Evolutionary conservation across 352 stramenopile species (phyloP), one percentile per base, ranked within the genome.

Genomic region (Globisporangium viniferum): DNA sequence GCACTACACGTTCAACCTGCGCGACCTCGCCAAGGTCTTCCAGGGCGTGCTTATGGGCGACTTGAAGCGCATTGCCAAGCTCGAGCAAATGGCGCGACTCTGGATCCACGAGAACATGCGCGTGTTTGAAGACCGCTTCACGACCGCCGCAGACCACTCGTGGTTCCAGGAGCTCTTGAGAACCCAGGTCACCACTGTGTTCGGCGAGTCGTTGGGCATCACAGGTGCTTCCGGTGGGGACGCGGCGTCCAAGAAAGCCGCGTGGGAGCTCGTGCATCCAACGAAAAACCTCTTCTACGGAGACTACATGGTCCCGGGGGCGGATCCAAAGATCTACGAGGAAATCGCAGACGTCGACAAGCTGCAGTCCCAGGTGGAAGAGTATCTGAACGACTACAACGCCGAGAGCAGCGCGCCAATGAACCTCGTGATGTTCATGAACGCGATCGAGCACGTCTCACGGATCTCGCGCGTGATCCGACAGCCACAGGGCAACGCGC

Each of bases 281-380:
- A 78, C 66, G 0, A 71, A 71, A 48, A 63, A 76, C 79, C 61
- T 97, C 2, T 86, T 98, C 59, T 98, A 93, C 63, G 93, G 89
- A 9, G 95, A 98, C 72, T 98, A 97, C 68, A 91, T 98, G 84
- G 79, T 97, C 0, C 91, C 91, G 18, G 93, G 93, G 5, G 92
- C 90, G 4, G 91, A 98, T 24, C 91, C 93, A 4, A 95, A 92
- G 49, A 70, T 95, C 5, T 98, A 98, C 68, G 93, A 98, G 63
- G 92, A 98, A 61, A 91, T 97, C 15, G 69, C 83, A 2, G 92
- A 97, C 65, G 78, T 97, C 22, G 85, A 94, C 3, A 93, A 91
- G 62, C 73, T 95, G 1, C 83, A 92, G 67, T 61, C 75, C 0
- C 80, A 93, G 67, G 79, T 97, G 8, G 85, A 96, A 58, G 89